A percentile compares a stretch with the other conserved stretches of the same genome.
Evolutionary conservation across 306 rosid genomes (phyloP).

Genomic region (Cicer pinnatifidum): DNA sequence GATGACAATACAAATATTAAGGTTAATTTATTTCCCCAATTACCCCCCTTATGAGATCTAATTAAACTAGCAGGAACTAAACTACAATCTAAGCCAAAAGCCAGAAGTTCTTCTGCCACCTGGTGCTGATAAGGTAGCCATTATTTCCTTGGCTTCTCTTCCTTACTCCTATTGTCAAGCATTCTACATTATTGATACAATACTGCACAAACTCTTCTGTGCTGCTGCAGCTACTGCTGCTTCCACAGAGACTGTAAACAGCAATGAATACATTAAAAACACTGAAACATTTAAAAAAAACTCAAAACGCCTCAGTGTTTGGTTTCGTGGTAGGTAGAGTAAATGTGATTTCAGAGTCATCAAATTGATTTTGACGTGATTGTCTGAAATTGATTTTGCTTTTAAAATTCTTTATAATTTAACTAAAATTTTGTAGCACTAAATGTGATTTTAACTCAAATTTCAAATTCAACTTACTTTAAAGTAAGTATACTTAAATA

Average conservation of each 20-base stretch:
- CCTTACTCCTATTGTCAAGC: conserved; percentile 93
- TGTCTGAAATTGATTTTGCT: no score
- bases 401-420: no score
- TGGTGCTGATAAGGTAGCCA: conserved; percentile 85
- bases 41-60: conserved; percentile 24
- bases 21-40: conserved; percentile 41
- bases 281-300: neutral
- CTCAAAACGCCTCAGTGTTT: neutral
- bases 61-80: conserved; percentile 10
- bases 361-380: no score
- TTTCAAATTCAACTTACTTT: no score
- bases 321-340: no score
- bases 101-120: conserved; percentile 99
- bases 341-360: no score
- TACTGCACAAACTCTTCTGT: conserved; percentile 79
- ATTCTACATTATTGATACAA: conserved; percentile 82
- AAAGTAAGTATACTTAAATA: no score
- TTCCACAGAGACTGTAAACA: conserved; percentile 74
- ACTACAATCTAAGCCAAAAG: conserved; percentile 70
- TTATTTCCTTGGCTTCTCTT: conserved; percentile 83
- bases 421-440: no score
- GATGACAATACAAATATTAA: conserved; percentile 41
- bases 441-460: no score
- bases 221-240: conserved; percentile 50
- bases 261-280: neutral